Evolutionary conservation across 106 monocot species (phyloP), one percentile per base, ranked within the genome.

Genomic region (Gastrodia elata): DNA sequence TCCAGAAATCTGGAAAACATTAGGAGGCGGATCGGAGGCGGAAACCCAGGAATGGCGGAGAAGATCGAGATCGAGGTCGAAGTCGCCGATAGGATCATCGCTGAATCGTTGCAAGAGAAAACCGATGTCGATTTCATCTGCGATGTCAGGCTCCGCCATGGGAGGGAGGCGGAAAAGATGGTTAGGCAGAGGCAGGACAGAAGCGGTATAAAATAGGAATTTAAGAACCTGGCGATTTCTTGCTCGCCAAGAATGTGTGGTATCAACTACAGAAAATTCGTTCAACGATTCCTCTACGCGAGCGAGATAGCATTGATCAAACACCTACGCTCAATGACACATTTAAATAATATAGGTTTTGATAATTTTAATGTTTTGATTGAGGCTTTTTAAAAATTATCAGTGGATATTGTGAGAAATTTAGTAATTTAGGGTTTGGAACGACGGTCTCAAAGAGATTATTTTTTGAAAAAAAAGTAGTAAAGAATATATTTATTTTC

Each of bases 91-190:
- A 61, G 68, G 68, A 52, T 38, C 68, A 49, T 68, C 38, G 26
- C 39, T 34, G 18, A 68, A 65, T 43, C 42, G 38, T 75, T 75
- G 48, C 28, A 77, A 56, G 37, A 77, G 15, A 15, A 42, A 25
- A 3, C 70, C 70, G 15, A 78, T 20, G 9, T 78, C 72, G 72
- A 72, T 16, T 2, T 72, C 61, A 9, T 69, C 76, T 1, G 15
- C 44, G 28, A 72, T 39, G 38, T 41, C 20, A 56, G 43, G 38
- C 30, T 44, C 56, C 34, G 34, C 35, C 37, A 55, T 52, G 37
- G 24, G 11, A 44, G 15, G 33, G 18, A 30, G 13, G 10, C 28
- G 61, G 32, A 13, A 11, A 28, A 27, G 59, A 28, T 28, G 3
- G 16, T 11, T 61, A 0, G 61, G 28, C 11, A 26, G 0, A 2